Evolutionary conservation across 306 rosid genomes (phyloP), one percentile per base, ranked within the genome.

Genomic region (Cicer arietinum): DNA sequence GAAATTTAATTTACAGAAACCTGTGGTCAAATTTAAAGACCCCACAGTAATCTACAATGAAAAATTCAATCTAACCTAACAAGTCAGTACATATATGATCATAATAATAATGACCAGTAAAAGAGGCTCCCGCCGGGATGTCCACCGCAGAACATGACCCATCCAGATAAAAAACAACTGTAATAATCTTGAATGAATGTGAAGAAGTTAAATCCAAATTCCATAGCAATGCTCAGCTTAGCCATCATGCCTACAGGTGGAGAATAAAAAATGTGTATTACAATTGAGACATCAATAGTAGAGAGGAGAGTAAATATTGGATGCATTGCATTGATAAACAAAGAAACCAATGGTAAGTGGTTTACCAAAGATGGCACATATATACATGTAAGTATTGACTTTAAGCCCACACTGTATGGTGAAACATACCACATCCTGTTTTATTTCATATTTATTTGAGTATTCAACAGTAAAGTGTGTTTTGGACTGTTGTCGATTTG

Each of bases 1-100:
- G 67, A 69, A 75, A 74, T 57, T 73, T 48, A 81, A 80, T 84
- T 68, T 84, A 84, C 83, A 84, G 74, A 10, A 75, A 61, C 65
- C 41, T 64, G 30, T 7, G 18, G 51, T 22, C 22, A 63, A 63
- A 74, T 63, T 56, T 18, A 22, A 59, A 66, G 43, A 76, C 7
- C 47, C 30, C 61, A 22, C 13, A 61, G 14, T n/a, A 74, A 74
- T 65, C 81, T 65, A 78, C 56, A 44, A 40, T 37, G 35, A 79
- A 37, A 47, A 78, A 75, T 52, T 66, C 68, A 53, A 78, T 75
- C 76, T 84, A 81, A 58, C 46, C 88, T 81, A 84, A 73, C 75
- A 84, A 41, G 69, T 57, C 76, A 77, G 77, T 74, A 73, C 78
- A 77, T 48, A 81, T 53, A 77, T 63, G 76, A 84, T 84, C 78